A percentile compares a stretch with the other conserved stretches of the same genome.
These are phyloP conservation scores for Podospora anserina DNA, from an alignment of 495 filamentous ascomycete species.

Conservation along the genomic window DNA sequence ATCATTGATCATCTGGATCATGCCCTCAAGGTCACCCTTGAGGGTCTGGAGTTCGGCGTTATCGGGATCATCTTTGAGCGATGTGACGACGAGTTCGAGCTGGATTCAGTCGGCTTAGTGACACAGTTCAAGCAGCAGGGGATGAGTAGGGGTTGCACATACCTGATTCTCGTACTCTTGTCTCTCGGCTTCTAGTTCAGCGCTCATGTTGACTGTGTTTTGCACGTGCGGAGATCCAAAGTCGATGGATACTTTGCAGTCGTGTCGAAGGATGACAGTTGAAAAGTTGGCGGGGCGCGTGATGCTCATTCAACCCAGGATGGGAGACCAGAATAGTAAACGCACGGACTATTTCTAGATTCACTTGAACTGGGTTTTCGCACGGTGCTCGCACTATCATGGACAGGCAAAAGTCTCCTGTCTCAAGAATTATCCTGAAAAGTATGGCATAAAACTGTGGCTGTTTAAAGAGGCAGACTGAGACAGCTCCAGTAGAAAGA, in stretches of 20 bases:
- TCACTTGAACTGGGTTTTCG: not conserved
- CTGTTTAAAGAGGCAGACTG: too few species aligned
- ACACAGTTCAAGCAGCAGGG: not conserved
- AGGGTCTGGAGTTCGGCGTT: constrained; percentile 78
- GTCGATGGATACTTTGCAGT: not conserved
- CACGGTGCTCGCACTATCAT: not conserved
- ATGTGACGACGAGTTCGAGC: constrained; percentile 76
- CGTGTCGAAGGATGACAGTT: not conserved
- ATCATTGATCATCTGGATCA: constrained; percentile 73
- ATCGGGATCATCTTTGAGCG: constrained; percentile 77
- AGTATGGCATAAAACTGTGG: too few species aligned
- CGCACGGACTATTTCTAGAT: not conserved
- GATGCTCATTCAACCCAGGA: not conserved
- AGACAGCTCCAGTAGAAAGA: too few species aligned
- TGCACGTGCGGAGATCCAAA: not conserved
- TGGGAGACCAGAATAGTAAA: not conserved
- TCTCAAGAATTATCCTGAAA: not conserved
- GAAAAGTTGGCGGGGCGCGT: not conserved
- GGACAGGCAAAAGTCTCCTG: not conserved
- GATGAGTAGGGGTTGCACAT: constrained; percentile 15
- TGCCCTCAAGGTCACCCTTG: constrained; percentile 77
- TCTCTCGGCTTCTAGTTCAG: constrained; percentile 67
- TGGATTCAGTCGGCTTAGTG: constrained; percentile 29
- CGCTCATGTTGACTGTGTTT: constrained; percentile 24
- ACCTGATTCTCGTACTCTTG: constrained; percentile 85